Evolutionary conservation across 768 basidiomycete genomes (phyloP).

Genomic region (Tricholomella constricta): DNA sequence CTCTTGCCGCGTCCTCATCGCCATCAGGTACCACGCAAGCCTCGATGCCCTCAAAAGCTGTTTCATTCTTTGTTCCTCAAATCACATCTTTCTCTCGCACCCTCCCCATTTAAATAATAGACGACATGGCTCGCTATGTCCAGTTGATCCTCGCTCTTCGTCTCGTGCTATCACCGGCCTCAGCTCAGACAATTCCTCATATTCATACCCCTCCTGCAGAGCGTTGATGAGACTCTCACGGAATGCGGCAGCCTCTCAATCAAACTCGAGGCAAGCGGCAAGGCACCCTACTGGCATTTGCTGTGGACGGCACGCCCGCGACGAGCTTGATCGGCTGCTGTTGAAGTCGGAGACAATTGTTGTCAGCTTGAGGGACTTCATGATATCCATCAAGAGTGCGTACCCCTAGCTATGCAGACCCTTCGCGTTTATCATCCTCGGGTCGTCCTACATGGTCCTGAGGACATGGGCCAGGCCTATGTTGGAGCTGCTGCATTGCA

Average conservation of each 20-base stretch:
- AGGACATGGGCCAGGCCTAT: constrained; percentile 90
- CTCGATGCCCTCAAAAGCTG: too few species aligned
- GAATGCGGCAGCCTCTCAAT: constrained; percentile 1
- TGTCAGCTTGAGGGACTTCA: constrained; percentile 88
- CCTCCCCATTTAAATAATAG: too few species aligned
- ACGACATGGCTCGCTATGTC: too few species aligned
- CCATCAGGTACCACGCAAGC: too few species aligned
- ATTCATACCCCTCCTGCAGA: background rate
- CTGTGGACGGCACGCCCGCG: constrained; percentile 35
- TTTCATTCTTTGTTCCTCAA: too few species aligned
- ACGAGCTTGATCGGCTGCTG: constrained; percentile 43
- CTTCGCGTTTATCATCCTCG: too few species aligned
- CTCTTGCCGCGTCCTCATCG: too few species aligned
- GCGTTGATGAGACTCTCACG: background rate
- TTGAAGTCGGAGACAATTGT: constrained; percentile 85
- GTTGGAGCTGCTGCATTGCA: constrained; percentile 90
- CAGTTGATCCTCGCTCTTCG: background rate
- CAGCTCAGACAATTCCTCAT: background rate
- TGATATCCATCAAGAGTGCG: too few species aligned
- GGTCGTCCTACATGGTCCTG: too few species aligned
- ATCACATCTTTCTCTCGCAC: too few species aligned
- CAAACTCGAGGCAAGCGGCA: constrained; percentile 5
- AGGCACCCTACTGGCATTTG: constrained; percentile 45
- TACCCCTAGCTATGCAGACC: too few species aligned
- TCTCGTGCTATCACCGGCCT: background rate